Conservation (phyloP, 208 protist species). For the Crithidia mellificae region DNA sequence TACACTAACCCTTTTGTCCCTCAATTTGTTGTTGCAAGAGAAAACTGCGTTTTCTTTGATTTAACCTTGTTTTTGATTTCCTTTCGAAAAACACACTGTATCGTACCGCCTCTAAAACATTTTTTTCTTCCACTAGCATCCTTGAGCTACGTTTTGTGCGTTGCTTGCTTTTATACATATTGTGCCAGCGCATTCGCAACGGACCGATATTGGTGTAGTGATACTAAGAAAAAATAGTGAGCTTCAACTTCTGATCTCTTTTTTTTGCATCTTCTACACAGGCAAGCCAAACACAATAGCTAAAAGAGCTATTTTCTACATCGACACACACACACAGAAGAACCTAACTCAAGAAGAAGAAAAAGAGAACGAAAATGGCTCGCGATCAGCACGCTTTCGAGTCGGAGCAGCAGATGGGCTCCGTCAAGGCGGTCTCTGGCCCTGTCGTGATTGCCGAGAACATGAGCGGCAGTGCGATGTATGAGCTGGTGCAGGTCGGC, state of each 20-base stretch:
- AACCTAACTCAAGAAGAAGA: neutral
- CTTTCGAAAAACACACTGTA: neutral
- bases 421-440: slow-evolving; percentile 92
- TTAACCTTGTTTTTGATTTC: neutral
- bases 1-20: too few relatives aligned
- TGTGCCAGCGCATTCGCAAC: too few relatives aligned
- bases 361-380: slow-evolving; percentile 35
- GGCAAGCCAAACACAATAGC: neutral
- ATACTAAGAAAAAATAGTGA: too few relatives aligned
- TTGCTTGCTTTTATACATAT: neutral
- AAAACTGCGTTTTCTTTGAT: slow-evolving; percentile 17
- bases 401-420: slow-evolving; percentile 78
- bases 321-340: too few relatives aligned
- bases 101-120: neutral
- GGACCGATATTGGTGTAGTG: too few relatives aligned
- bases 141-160: neutral
- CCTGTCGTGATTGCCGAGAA: slow-evolving; percentile 99
- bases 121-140: neutral
- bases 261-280: too few relatives aligned
- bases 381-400: slow-evolving; percentile 74
- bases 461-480: slow-evolving; percentile 99
- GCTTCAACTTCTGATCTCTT: too few relatives aligned
- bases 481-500: slow-evolving; percentile 99
- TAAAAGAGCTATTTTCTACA: neutral
- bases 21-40: neutral